These are phyloP conservation scores for Paecilomyces sp. DNA, from an alignment of 2,329 filamentous ascomycete genomes.

Conservation along the genomic window DNA sequence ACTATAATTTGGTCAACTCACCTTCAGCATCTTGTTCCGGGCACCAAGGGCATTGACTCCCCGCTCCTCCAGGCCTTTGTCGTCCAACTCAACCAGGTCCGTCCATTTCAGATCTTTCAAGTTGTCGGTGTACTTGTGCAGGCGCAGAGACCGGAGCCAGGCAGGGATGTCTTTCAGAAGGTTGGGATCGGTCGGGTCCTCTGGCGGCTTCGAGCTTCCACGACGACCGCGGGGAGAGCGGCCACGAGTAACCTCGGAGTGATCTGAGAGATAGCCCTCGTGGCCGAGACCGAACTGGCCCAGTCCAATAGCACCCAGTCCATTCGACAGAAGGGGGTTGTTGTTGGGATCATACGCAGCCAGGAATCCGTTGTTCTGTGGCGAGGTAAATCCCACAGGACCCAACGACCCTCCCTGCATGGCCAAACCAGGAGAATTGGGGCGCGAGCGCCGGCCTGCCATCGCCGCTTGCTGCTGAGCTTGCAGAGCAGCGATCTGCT, in stretches of 20 bases:
- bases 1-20: slow-evolving; percentile 26
- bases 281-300: slow-evolving; percentile 64
- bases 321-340: slow-evolving; percentile 63
- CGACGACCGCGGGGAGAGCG: slow-evolving; percentile 86
- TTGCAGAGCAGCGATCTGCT: slow-evolving; percentile 77
- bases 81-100: slow-evolving; percentile 83
- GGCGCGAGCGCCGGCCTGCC: slow-evolving; percentile 69
- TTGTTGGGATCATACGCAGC: slow-evolving; percentile 70
- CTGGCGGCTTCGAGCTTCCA: slow-evolving; percentile 93
- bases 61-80: slow-evolving; percentile 83
- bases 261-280: slow-evolving; percentile 88
- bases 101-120: slow-evolving; percentile 97
- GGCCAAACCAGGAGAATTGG: slow-evolving; percentile 79
- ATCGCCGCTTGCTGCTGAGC: slow-evolving; percentile 54
- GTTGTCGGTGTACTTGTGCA: slow-evolving; percentile 99
- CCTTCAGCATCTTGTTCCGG: slow-evolving; percentile 96
- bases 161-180: slow-evolving; percentile 91
- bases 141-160: slow-evolving; percentile 86
- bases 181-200: slow-evolving; percentile 87
- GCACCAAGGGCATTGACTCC: slow-evolving; percentile 94
- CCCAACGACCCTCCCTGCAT: slow-evolving; percentile 61
- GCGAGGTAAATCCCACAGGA: slow-evolving; percentile 68
- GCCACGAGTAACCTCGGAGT: slow-evolving; percentile 83
- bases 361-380: slow-evolving; percentile 91
- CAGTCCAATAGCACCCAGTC: slow-evolving; percentile 64